Base-by-base conservation (phyloP, 192 early-diverging fungal species). In the Neocallimastix lanati region DNA sequence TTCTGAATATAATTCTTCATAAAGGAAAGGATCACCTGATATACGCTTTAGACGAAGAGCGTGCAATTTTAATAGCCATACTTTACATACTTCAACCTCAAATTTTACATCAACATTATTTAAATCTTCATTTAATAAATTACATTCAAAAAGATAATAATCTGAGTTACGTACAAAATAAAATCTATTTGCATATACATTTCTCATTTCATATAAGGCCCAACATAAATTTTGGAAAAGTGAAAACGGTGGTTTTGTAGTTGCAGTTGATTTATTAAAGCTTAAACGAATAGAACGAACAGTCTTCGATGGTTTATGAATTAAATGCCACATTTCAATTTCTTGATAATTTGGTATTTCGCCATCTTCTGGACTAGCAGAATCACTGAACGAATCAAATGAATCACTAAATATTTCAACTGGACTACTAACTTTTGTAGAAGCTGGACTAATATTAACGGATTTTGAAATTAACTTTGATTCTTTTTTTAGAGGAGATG, bases 211-310 rank as follows among this genome's bases (percentile, higher is more conserved):
- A 13, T 86, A 37, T 33, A 91, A 80, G 29, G 84, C 90, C 13
- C 86, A 85, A 78, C 90, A 89, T n/a, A 91, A 82, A 77, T 90
- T 87, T 81, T 89, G 88, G 80, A 91, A 91, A 18, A 91, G 86
- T 58, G 78, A 78, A 36, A 82, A 81, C 2, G 90, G 88, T 9
- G 82, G 77, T 28, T 84, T 78, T 12, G 85, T 80, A 29, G 88
- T 87, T 7, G 88, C 87, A 7, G 84, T 89, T 14, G 84, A 81
- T 12, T 84, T 84, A 67, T 83, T 83, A 81, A 90, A 85, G 25
- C 82, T 81, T 77, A 89, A 91, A 15, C 87, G 83, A 28, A 88
- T 85, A 15, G 86, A 78, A 36, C 90, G 84, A 67, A 91, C 86
- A 15, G 81, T 81, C 77, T 88, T 87, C 16, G 90, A 82, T 27